Evolutionary conservation across 176 grass and related monocot genomes (phyloP), one percentile per base, ranked within the genome.

Genomic region (Oryza longistaminata): DNA sequence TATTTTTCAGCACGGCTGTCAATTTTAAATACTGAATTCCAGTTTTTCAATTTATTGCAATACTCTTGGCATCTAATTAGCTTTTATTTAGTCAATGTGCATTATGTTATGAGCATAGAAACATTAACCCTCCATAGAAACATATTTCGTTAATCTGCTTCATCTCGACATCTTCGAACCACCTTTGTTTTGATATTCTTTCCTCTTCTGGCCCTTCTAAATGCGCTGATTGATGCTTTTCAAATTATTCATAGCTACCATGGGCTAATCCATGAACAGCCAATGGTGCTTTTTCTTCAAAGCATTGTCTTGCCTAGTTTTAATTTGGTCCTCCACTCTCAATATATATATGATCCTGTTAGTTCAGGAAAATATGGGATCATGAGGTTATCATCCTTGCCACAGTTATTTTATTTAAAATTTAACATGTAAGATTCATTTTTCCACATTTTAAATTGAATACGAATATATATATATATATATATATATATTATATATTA

Each of bases 211-310:
- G 13, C 61, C 25, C 62, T 27, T 9, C 69, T 7, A 80, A 46
- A 40, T 27, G 4, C 31, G 58, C 26, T 68, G 39, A 68, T 61
- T 79, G 61, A 46, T 19, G 61, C 15, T 66, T 78, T 40, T 5
- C 22, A 17, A 58, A 73, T 77, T 88, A 26, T 82, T 62, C 9
- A n/a, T 86, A 79, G 70, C 61, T 66, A 29, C 22, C 61, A 21
- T 64, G 60, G 40, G 12, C 25, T 50, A 29, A 65, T 67, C 73
- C 58, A 73, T 42, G 69, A 80, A 73, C 12, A 65, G n/a, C 39
- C 19, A 79, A 19, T 80, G 31, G 13, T 52, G 12, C 13, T 45
- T 67, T n/a, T 68, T 31, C 61, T 74, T 52, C 37, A 71, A 71
- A 66, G 58, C 58, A 2, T 71, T 71, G 15, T 61, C 35, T 66